Evolutionary conservation across 805 yeast species (phyloP), one percentile per base, ranked within the genome.

Genomic region (Brettanomyces bruxellensis): DNA sequence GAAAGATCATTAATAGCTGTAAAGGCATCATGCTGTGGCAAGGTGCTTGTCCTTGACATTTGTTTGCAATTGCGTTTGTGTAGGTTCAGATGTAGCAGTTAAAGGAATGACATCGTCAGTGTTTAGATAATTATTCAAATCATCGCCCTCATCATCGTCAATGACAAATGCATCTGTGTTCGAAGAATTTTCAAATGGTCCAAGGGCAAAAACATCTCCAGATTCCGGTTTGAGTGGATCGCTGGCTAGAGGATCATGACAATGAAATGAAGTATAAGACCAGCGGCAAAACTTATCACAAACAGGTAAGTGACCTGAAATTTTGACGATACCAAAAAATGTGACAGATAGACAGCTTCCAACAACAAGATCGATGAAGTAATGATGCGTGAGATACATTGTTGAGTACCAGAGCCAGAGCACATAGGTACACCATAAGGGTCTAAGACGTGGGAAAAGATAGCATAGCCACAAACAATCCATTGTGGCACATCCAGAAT

Each of bases 321-420:
- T 78, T 60, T 80, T 81, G 45, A 87, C 79, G 55, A 81, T 75
- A 50, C 76, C 72, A 64, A 87, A 90, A 32, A 86, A 81, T 13
- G 76, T 62, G 49, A 81, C 74, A 0, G 95, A 80, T 47, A 93
- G 70, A n/a, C 80, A 75, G 2, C 96, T 91, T 23, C 99, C 99
- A n/a, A 87, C 91, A 58, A 87, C 86, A 45, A 91, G 76, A 62
- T 91, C 98, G 49, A 91, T 79, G 59, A 93, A 93, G 64, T 91
- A 91, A 67, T 91, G 99, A 66, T 91, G 99, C 0, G 97, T 91
- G 58, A 91, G 73, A 65, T 91, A 91, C 99, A 91, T 91, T 13
- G 98, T 93, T 44, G 93, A 78, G 95, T 96, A 93, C 98, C 98
- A 91, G 55, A 93, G 74, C 95, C 95, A 88, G 51, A 79, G 68